Base-by-base conservation (phyloP, 768 basidiomycete genomes). In the Dendrothele bispora region DNA sequence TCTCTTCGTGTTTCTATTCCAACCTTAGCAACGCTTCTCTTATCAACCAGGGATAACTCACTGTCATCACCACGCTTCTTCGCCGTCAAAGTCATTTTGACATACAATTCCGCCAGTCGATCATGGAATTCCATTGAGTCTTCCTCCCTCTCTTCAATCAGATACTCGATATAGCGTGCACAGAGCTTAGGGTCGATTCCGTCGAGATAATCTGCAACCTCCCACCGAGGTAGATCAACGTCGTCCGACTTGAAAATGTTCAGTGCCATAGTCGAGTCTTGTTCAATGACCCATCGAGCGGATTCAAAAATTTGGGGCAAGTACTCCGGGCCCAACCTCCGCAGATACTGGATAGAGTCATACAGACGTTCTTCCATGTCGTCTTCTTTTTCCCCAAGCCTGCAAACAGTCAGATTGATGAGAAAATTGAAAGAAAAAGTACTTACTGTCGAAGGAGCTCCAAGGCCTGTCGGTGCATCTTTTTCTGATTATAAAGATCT, bases 231-330 rank as follows among this genome's bases (percentile, higher is more conserved):
- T 15, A 98, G 77, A 49, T 95, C 93, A 6, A 88, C 88, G 49
- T 98, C 94, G 59, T 98, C 95, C 0, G 95, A 93, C 2, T 86
- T 92, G 61, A 98, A 99, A 34, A 99, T 91, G 93, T 97, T 55
- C 50, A 98, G 85, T 1, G 79, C 94, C 66, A 86, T 83, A 20
- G 82, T 74, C 0, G 74, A 69, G 56, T 95, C 80, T 17, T 78
- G 72, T 24, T 88, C 79, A 54, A 98, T 88, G 3, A 95, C 76
- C 95, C 97, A 98, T 15, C 79, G 74, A 0, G 94, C 80, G 8
- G 84, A 83, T 21, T 84, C 74, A 58, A 97, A 91, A 20, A 98
- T 86, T 50, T 91, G 84, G 25, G 85, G 73, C 35, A 95, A 57
- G 57, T 98, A 79, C 54, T 88, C 83, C 2, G 87, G 82, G 0